Evolutionary conservation across 805 yeast genomes (phyloP), one percentile per base, ranked within the genome.

Genomic region (Suhomyces tanzawaensis): DNA sequence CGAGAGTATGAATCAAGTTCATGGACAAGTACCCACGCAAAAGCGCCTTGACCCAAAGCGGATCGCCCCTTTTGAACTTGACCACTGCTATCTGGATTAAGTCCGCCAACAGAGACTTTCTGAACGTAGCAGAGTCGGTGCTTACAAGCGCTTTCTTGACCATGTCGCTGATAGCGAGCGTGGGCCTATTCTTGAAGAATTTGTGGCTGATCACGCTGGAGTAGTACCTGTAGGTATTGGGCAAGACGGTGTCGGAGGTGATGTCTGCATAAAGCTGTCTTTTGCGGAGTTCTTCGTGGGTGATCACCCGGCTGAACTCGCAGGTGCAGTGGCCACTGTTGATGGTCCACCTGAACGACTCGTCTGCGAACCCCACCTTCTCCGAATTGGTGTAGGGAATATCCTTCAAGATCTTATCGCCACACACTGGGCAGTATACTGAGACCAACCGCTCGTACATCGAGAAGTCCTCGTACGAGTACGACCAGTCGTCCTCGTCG

Each of bases 201-300:
- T 19, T 22, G n/a, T 40, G 29, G 3, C 37, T n/a, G 14, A 47
- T 29, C 8, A 41, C 44, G n/a, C 29, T 16, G 15, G 51, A 45
- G 19, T 38, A 42, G 36, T 35, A 37, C 19, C 33, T 29, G 33
- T 32, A 37, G 13, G 39, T 19, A 5, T 47, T 43, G 1, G 47
- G 44, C 3, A 45, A 19, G 2, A 36, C 30, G n/a, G 24, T 16
- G 3, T 25, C 16, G 7, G 18, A 11, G 4, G 19, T 12, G 3
- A 47, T 28, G 28, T 51, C 57, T 8, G 45, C 36, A 16, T 40
- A 42, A 8, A 58, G 27, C 18, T 47, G 47, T 8, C 59, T 27
- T 27, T 48, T 52, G 25, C 57, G 37, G 17, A 57, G 42, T 24
- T 49, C 53, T 4, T 55, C 55, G 27, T 52, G 58, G 18, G 45